Conservation (phyloP, 306 rosid genomes). For the Trichosanthes cucumerina region DNA sequence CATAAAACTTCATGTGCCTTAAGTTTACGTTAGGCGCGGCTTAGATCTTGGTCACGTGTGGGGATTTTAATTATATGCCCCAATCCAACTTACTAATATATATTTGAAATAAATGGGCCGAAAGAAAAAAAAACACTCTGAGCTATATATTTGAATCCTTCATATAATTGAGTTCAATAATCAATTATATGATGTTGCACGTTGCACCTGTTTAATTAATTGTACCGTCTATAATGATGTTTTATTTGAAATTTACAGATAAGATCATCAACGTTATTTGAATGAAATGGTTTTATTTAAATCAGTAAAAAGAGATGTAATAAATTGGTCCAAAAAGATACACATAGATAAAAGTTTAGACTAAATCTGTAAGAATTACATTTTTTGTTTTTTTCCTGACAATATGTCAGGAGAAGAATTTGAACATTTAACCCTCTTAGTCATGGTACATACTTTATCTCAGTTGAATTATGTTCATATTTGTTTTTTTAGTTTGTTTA, state of each 20-base stretch:
- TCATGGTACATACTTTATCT: too few relatives aligned
- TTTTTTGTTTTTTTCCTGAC: too few relatives aligned
- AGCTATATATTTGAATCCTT: background rate
- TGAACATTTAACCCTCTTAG: too few relatives aligned
- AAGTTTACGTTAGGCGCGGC: background rate
- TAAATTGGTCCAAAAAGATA: too few relatives aligned
- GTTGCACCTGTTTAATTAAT: background rate
- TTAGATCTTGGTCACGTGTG: background rate
- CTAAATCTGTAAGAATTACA: too few relatives aligned
- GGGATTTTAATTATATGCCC: background rate
- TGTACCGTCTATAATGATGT: background rate
- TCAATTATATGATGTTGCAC: background rate
- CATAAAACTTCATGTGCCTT: background rate
- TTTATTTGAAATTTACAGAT: background rate
- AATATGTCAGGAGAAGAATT: too few relatives aligned
- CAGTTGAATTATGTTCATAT: too few relatives aligned
- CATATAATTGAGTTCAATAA: background rate
- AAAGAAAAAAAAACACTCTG: background rate
- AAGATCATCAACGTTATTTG: background rate
- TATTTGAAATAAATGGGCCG: background rate
- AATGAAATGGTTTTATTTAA: too few relatives aligned
- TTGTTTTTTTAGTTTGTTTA: too few relatives aligned
- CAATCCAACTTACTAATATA: background rate
- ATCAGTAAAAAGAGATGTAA: too few relatives aligned
- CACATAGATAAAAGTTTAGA: too few relatives aligned